phyloP scores from a whole-genome alignment of 306 rosid species.

The Sechiopsis laciniata region DNA sequence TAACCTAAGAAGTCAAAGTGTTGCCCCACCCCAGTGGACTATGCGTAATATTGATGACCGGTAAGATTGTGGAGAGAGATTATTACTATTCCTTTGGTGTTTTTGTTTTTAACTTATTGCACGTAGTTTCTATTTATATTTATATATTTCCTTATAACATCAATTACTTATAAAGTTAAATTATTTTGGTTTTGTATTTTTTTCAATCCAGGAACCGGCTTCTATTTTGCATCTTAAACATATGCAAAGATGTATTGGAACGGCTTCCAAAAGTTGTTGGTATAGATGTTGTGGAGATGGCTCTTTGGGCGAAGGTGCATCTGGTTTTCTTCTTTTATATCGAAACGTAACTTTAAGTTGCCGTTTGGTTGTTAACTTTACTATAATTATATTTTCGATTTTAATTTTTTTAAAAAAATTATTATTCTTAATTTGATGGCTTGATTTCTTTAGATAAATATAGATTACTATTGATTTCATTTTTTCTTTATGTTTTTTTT shows the following conservation, averaged over 20 bases:
- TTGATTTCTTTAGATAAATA: not conserved
- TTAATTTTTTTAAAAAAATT: not conserved
- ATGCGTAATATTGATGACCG: constrained; percentile 94
- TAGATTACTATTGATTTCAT: not conserved
- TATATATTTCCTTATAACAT: not conserved
- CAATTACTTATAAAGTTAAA: not conserved
- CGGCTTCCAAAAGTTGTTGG: constrained; percentile 96
- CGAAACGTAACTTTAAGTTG: not conserved
- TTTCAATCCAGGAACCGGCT: constrained; percentile 69
- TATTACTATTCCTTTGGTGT: not conserved
- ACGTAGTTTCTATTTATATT: not conserved
- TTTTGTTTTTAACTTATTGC: constrained; percentile 1
- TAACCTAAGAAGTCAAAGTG: constrained; percentile 78
- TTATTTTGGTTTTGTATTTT: not conserved
- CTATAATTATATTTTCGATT: not conserved
- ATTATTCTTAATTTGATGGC: not conserved
- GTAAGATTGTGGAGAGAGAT: constrained; percentile 35
- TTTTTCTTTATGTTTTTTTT: not conserved
- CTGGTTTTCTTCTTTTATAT: constrained; percentile 30
- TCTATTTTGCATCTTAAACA: constrained; percentile 58
- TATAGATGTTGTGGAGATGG: constrained; percentile 97
- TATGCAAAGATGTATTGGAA: constrained; percentile 71
- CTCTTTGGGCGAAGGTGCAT: constrained; percentile 97
- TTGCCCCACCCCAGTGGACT: constrained; percentile 96
- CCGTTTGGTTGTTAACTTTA: not conserved